Evolutionary conservation across 1,284 basidiomycete species (phyloP).

Genomic region (Leccinum fallax): DNA sequence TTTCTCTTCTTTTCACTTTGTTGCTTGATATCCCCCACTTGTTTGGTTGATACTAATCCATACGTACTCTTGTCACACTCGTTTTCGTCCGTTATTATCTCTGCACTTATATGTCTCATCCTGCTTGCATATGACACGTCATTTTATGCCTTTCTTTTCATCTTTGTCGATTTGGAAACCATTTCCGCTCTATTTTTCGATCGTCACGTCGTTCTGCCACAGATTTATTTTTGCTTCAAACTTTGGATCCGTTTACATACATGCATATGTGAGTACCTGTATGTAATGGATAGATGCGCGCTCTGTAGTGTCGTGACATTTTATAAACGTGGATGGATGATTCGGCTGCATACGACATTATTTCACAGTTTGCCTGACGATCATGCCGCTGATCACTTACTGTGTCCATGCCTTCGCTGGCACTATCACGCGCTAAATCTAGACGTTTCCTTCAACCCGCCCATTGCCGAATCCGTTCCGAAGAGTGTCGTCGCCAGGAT

Average conservation of each 20-base stretch:
- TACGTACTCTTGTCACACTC: background rate
- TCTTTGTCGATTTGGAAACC: background rate
- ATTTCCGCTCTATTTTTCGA: background rate
- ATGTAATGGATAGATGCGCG: background rate
- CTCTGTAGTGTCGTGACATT: background rate
- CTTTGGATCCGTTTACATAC: background rate
- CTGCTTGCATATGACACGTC: slow-evolving; percentile 1
- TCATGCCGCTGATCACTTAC: background rate
- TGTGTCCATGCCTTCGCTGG: no score
- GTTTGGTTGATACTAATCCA: background rate
- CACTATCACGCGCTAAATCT: no score
- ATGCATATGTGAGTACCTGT: background rate
- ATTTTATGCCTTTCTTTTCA: background rate
- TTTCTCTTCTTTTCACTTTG: background rate
- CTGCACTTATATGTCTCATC: background rate
- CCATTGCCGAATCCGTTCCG: no score
- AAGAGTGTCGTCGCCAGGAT: background rate
- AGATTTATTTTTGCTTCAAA: background rate
- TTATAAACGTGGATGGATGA: no score
- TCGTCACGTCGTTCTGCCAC: background rate
- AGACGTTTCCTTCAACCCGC: no score
- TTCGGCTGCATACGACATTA: fast-evolving
- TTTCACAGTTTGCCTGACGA: background rate
- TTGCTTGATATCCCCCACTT: slow-evolving; percentile 12
- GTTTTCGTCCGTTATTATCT: slow-evolving; percentile 1